Evolutionary conservation across 805 yeast species (phyloP), one percentile per base, ranked within the genome.

Genomic region (Metschnikowia amazonensis): DNA sequence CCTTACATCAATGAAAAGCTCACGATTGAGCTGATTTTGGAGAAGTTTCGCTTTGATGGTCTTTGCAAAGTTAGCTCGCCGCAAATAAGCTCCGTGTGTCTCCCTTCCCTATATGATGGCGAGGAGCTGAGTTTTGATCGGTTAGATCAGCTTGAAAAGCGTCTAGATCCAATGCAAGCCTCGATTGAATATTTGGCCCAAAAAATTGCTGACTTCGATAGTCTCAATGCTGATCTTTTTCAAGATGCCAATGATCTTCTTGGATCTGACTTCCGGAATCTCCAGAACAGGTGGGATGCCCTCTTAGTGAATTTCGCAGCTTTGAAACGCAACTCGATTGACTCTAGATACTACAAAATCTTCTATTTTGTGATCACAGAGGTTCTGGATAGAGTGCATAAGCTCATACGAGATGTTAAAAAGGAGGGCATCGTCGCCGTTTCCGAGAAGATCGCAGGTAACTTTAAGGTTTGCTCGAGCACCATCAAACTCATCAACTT

Each of bases 391-490:
- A 25, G 35, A 14, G 46, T 48, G 13, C 44, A 46, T 13, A 31
- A 37, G 16, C 21, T 51, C 11, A 27, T 33, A 13, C 25, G 42
- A 14, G 39, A 30, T 8, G 29, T 48, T 13, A 35, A 51, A 38
- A 4, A 56, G 54, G 46, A 56, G 47, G 45, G 38, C 38, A 13
- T 25, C 2, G 33, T 18, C 11, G 25, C n/a, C 8, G 10, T 72
- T 48, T 45, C 62, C 48, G 56, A 63, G 48, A 56, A 58, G 48
- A 38, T 73, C 55, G 65, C 65, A 52, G 36, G 60, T 36, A 44
- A 60, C 44, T 60, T 75, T 65, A 58, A 68, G 64, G 17, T 64
- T 48, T 57, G 78, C 65, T 50, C 73, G 58, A 74, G 68, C 42
- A 52, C 66, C 5, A 63, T 69, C 17, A 61, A 60, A 2, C 47